Evolutionary conservation across 108 stramenopile genomes (phyloP), one percentile per base, ranked within the genome.

Genomic region (Nitzschia sp.): DNA sequence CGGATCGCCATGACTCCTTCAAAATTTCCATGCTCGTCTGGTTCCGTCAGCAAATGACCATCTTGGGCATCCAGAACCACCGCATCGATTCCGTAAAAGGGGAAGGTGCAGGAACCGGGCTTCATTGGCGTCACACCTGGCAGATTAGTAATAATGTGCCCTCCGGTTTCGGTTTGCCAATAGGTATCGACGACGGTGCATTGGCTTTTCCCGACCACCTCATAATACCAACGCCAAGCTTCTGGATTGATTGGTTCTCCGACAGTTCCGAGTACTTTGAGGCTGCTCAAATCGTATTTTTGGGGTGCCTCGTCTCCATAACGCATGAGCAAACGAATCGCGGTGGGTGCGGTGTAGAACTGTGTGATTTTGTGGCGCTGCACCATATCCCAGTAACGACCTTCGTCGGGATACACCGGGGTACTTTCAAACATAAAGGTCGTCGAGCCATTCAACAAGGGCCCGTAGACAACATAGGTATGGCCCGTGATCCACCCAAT

Each of bases 241-340:
- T 96, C 97, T 3, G 98, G 98, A 66, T 99, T 99, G 89, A 99
- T 99, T 6, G 98, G 98, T 75, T 99, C 98, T 3, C 98, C 98
- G 32, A 99, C 98, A 30, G 95, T 86, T 4, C 98, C 98, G 9
- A 99, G 79, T 26, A 98, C 78, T 41, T 91, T 82, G 47, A 99
- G 76, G 36, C 72, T 71, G 57, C 82, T 83, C 53, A 93, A 68
- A 73, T 97, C 96, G 81, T 97, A 97, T 57, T 92, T 83, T 22
- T 76, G 64, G 2, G 92, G 87, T 22, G 79, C 73, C 1, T 85
- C 93, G 63, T 88, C 76, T 29, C 96, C 96, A 69, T 85, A 96
- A 29, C 96, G 80, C 98, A 98, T 98, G 52, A 98, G 72, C 29
- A 94, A 81, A 34, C 98, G 97, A 77, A 98, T 98, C 48, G 98